These are phyloP conservation scores for Cokeromyces recurvatus DNA, from an alignment of 371 early-diverging fungal species.

Conservation along the genomic window DNA sequence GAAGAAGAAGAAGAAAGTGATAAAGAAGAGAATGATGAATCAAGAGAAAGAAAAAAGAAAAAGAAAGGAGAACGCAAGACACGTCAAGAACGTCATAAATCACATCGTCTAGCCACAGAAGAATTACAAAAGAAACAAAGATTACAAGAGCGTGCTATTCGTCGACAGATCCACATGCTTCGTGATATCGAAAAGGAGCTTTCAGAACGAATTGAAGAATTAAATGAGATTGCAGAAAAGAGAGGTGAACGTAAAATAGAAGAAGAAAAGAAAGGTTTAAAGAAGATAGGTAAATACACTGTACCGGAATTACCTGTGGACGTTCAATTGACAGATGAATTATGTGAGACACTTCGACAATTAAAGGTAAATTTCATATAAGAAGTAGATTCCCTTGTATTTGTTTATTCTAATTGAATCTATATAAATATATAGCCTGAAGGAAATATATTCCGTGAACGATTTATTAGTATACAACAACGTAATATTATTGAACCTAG, in stretches of 20 bases:
- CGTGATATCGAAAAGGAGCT: constrained; percentile 46
- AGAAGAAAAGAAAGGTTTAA: constrained; percentile 44
- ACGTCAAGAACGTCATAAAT: constrained; percentile 28
- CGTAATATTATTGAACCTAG: constrained; percentile 87
- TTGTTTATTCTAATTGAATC: too few relatives aligned
- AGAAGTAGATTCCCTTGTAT: too few relatives aligned
- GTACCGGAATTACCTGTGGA: constrained; percentile 47
- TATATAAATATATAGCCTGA: constrained; percentile 87
- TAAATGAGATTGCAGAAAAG: constrained; percentile 32
- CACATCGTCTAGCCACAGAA: constrained; percentile 18
- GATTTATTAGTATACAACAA: constrained; percentile 78
- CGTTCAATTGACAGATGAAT: constrained; percentile 56
- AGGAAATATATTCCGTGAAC: constrained; percentile 79
- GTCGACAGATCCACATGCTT: constrained; percentile 50
- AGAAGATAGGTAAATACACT: constrained; percentile 44
- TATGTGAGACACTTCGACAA: constrained; percentile 53
- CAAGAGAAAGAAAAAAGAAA: constrained; percentile 38
- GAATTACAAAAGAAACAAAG: constrained; percentile 23
- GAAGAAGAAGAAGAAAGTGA: constrained; percentile 26
- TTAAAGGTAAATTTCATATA: constrained; percentile 44
- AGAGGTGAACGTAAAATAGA: constrained; percentile 38
- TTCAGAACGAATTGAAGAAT: constrained; percentile 31
- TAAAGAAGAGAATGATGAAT: constrained; percentile 27
- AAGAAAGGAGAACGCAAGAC: constrained; percentile 44
- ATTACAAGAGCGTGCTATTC: constrained; percentile 45